Base-by-base conservation (phyloP, 805 yeast genomes). In the Kregervanrija delftensis region DNA sequence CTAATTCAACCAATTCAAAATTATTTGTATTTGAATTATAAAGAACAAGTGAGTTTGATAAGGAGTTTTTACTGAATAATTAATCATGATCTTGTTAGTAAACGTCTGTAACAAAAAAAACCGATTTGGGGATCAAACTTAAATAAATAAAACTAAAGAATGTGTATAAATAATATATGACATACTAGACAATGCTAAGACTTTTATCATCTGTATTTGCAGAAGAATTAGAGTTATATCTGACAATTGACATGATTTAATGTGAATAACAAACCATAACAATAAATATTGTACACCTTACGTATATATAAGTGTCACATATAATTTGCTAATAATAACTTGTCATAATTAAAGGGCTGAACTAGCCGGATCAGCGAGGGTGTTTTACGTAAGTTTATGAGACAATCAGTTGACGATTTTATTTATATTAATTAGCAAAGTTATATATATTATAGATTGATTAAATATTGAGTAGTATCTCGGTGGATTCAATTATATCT, bases 1-100 rank as follows among this genome's bases (percentile, higher is more conserved):
- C 57, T 12, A 53, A 47, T 35, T 49, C 47, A 4, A 59, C 56
- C 11, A 62, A 46, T 43, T 59, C 61, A 30, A 62, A 49, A 28
- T 57, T 49, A 16, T 57, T 57, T 1, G 61, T 54, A 17, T 44
- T 48, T 3, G 61, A 48, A 46, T 63, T 55, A 51, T 61, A 61
- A 5, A 61, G 39, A 8, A 63, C 64, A 14, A 62, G 49, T 14
- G 64, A 53, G 37, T 60, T 58, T 9, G 56, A 48, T 16, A 53
- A 40, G 6, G 48, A n/a, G 42, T 55, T 56, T 33, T 53, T 57
- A 31, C 56, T 22, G 28, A 8, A 22, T 45, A 33, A 40, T 12
- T 14, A 31, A 11, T 30, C 31, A 17, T 35, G 32, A 11, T n/a
- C 14, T 37, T 37, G 40, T 37, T 38, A 17, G 41, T 30, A 33